Percentiles rank a stretch among this genome's conserved stretches.
These are phyloP conservation scores for Beta lomatogona DNA, from an alignment of 179 eudicot species.

Conservation along the genomic window DNA sequence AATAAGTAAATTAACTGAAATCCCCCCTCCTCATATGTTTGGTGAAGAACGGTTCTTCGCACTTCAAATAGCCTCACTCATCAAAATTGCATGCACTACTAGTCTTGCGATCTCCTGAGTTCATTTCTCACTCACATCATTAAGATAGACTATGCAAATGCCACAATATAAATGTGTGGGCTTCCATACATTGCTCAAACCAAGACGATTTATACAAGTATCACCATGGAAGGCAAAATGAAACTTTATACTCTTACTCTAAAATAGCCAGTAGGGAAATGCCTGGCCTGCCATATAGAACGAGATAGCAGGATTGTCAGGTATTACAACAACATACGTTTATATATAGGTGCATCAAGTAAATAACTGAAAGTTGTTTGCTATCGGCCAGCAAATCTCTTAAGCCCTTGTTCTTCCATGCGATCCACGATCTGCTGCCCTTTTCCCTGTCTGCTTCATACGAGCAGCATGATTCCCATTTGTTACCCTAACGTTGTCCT, in stretches of 20 bases:
- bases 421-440: constrained; percentile 29
- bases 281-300: neutral
- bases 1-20: too few species aligned
- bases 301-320: neutral
- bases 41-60: too few species aligned
- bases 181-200: neutral
- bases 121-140: too few species aligned
- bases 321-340: neutral
- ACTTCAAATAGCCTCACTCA: too few species aligned
- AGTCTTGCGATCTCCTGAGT: too few species aligned
- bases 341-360: neutral
- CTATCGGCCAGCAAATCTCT: neutral
- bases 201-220: constrained; percentile 1
- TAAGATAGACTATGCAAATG: neutral
- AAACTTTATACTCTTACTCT: neutral
- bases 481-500: constrained; percentile 2
- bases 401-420: constrained; percentile 35
- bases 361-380: neutral
- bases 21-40: too few species aligned
- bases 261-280: neutral
- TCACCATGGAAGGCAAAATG: neutral
- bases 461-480: constrained; percentile 33
- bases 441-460: constrained; percentile 34
- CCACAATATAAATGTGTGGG: neutral
- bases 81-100: too few species aligned